Conservation (phyloP, 75 land plant genomes). For the Chamaecyparis obtusa region DNA sequence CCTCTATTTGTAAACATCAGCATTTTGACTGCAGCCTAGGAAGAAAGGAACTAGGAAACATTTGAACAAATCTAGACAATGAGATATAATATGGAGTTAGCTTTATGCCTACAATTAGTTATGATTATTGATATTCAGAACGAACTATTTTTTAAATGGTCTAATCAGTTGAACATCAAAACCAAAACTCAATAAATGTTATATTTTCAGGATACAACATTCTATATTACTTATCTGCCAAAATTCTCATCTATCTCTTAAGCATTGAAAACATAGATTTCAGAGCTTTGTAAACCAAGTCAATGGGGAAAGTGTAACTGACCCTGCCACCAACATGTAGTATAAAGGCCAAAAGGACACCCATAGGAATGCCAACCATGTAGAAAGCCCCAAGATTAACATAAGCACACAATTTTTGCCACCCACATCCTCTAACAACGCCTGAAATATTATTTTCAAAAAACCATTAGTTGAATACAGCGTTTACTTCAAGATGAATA, state of each 20-base stretch:
- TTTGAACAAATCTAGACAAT: neutral
- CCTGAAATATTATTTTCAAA: conserved; percentile 31
- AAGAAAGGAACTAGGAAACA: neutral
- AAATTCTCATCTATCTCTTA: too few relatives aligned
- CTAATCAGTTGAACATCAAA: too few relatives aligned
- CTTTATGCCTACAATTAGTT: neutral
- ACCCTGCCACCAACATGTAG: conserved; percentile 60
- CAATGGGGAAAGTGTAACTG: neutral
- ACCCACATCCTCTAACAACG: conserved; percentile 77
- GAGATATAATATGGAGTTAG: neutral
- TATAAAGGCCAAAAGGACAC: conserved; percentile 7
- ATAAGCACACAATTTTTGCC: conserved; percentile 64
- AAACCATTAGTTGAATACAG: neutral
- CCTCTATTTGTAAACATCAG: neutral
- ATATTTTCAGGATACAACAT: too few relatives aligned
- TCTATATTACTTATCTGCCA: too few relatives aligned
- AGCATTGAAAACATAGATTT: neutral
- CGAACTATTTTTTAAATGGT: neutral
- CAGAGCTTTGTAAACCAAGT: neutral
- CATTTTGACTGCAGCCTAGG: neutral
- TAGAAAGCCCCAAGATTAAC: conserved; percentile 39
- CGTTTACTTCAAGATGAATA: too few relatives aligned
- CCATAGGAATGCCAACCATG: conserved; percentile 63
- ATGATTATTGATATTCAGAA: neutral
- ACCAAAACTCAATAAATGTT: too few relatives aligned